These are phyloP conservation scores for Coemansia sp. DNA, from an alignment of 192 early-diverging fungal genomes.

Conservation along the genomic window DNA sequence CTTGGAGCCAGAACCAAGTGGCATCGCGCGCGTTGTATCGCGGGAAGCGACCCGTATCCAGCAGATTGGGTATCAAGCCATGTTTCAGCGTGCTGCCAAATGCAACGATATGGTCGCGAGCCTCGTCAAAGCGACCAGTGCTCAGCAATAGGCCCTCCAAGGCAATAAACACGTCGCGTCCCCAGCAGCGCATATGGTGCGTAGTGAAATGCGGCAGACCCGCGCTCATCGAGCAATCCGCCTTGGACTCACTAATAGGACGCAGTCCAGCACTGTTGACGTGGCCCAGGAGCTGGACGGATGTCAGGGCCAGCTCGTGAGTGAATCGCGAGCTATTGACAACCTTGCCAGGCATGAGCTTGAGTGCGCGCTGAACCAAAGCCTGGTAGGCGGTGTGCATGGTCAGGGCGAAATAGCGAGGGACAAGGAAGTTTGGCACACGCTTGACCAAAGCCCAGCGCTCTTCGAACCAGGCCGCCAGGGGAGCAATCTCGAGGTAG, in stretches of 20 bases:
- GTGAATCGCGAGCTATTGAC: constrained; percentile 66
- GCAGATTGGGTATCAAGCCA: constrained; percentile 94
- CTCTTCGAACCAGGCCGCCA: constrained; percentile 78
- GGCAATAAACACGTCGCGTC: constrained; percentile 96
- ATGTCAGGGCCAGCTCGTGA: constrained; percentile 73
- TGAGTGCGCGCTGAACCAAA: constrained; percentile 64
- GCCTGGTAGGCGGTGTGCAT: constrained; percentile 79
- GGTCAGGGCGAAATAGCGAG: constrained; percentile 92
- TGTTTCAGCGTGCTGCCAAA: constrained; percentile 93
- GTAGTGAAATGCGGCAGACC: constrained; percentile 95
- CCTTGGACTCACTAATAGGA: constrained; percentile 52
- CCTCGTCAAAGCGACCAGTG: constrained; percentile 83
- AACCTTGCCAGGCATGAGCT: constrained; percentile 63
- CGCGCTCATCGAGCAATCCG: constrained; percentile 77
- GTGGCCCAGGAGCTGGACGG: constrained; percentile 81
- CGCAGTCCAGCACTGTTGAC: constrained; percentile 84
- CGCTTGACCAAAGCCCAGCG: constrained; percentile 72
- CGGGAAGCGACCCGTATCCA: constrained; percentile 82
- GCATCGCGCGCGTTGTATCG: constrained; percentile 97
- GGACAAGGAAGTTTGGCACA: constrained; percentile 81
- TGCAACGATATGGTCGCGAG: constrained; percentile 81
- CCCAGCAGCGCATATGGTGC: constrained; percentile 95
- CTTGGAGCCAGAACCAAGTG: constrained; percentile 93
- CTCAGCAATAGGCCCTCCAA: constrained; percentile 82
- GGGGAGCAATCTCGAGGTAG: constrained; percentile 26